Evolutionary conservation across 2,329 filamentous ascomycete species (phyloP).

Genomic region (Plectosphaerella cucumerina): DNA sequence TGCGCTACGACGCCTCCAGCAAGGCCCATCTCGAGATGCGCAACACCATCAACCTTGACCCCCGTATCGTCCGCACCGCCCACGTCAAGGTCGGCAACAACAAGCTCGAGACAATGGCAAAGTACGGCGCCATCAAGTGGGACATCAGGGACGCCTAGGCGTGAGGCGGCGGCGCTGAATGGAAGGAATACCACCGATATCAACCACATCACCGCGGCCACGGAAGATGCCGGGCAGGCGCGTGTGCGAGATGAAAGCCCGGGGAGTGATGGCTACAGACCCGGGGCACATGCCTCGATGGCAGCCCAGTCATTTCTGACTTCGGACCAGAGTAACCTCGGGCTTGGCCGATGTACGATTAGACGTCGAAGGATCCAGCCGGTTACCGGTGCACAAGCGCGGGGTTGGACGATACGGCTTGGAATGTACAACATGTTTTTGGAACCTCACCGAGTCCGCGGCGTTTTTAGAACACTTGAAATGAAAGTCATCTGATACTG

Average conservation of each 20-base stretch:
- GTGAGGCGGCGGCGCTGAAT: neutral
- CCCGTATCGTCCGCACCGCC: conserved; percentile 81
- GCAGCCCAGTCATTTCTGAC: neutral
- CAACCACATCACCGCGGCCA: neutral
- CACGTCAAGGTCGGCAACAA: conserved; percentile 79
- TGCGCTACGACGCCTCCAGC: conserved; percentile 85
- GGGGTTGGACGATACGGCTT: neutral
- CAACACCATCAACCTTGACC: conserved; percentile 76
- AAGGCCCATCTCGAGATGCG: conserved; percentile 71
- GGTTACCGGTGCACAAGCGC: neutral
- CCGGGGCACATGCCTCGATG: neutral
- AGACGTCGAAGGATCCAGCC: neutral
- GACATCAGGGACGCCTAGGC: conserved; percentile 11
- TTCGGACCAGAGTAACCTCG: too few relatives aligned
- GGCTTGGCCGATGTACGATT: neutral
- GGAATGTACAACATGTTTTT: neutral
- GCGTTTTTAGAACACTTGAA: too few relatives aligned
- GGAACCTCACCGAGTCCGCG: neutral
- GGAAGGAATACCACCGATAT: too few relatives aligned
- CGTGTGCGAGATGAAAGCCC: neutral
- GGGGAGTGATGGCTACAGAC: too few relatives aligned
- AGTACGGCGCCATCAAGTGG: conserved; percentile 49
- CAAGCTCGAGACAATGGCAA: conserved; percentile 46
- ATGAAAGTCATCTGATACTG: too few relatives aligned
- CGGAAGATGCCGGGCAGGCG: neutral